phyloP scores from a whole-genome alignment of 2,329 filamentous ascomycete genomes.

The Ophiostoma pallidulum region DNA sequence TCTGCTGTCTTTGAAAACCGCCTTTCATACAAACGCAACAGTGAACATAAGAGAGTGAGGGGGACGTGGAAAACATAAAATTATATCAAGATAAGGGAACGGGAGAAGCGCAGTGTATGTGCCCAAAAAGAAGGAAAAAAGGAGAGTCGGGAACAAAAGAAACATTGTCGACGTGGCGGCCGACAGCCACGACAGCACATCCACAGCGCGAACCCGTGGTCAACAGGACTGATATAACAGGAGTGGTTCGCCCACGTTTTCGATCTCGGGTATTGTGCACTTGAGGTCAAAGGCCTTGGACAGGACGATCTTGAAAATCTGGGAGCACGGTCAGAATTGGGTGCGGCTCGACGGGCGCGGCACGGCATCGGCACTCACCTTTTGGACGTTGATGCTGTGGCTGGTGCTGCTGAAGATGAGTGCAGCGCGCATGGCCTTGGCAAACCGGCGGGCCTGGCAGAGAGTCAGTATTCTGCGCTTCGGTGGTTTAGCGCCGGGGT shows the following conservation, averaged over 20 bases:
- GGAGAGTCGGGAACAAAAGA: conserved; percentile 1
- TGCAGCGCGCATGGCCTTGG: conserved; percentile 95
- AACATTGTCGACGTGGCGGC: too few relatives aligned
- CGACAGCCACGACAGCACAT: too few relatives aligned
- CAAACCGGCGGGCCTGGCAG: conserved; percentile 79
- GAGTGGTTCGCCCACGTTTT: conserved; percentile 92
- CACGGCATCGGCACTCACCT: conserved; percentile 42
- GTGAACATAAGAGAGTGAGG: conserved; percentile 1
- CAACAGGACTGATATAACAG: conserved; percentile 71
- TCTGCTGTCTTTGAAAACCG: too few relatives aligned
- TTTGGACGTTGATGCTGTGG: conserved; percentile 99
- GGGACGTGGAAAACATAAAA: conserved; percentile 6
- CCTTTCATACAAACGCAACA: neutral
- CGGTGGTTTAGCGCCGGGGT: too few relatives aligned
- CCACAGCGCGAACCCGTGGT: neutral
- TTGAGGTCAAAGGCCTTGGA: conserved; percentile 98
- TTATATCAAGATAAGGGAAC: conserved; percentile 2
- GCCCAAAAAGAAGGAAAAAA: neutral
- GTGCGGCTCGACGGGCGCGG: too few relatives aligned
- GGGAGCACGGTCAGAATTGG: conserved; percentile 13
- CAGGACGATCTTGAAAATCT: conserved; percentile 99
- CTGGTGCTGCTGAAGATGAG: conserved; percentile 98
- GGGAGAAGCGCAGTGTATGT: neutral
- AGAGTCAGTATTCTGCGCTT: neutral
- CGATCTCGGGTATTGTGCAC: conserved; percentile 98